Evolutionary conservation across 352 stramenopile species (phyloP).

Genomic region (Globisporangium lucens): DNA sequence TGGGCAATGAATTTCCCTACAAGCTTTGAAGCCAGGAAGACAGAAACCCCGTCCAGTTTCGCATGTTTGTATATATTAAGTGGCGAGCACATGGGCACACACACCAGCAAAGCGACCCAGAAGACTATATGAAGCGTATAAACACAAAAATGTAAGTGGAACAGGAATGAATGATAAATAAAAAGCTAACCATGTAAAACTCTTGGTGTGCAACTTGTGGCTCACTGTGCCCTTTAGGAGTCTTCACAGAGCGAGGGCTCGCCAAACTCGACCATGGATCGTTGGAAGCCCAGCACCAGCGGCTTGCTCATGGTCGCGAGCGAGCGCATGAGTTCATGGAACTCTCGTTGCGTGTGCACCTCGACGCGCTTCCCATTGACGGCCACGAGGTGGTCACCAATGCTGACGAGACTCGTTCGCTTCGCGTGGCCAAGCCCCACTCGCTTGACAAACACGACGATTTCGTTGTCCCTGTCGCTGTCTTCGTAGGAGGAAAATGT

Average conservation of each 20-base stretch:
- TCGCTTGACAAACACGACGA: slow-evolving; percentile 46
- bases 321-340: slow-evolving; percentile 35
- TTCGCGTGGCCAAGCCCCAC: slow-evolving; percentile 30
- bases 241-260: slow-evolving; percentile 7
- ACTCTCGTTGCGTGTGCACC: slow-evolving; percentile 22
- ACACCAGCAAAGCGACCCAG: not conserved
- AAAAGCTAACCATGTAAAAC: not conserved
- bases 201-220: not conserved
- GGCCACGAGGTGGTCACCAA: slow-evolving; percentile 35
- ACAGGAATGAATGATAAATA: not conserved
- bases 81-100: not conserved
- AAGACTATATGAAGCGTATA: not conserved
- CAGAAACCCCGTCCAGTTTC: not conserved
- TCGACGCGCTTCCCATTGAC: slow-evolving; percentile 36
- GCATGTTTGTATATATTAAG: not conserved
- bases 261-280: slow-evolving; percentile 29
- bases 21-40: not conserved
- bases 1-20: not conserved
- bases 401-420: slow-evolving; percentile 30
- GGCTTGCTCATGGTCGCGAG: slow-evolving; percentile 32
- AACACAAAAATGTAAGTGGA: not conserved
- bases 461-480: slow-evolving; percentile 22
- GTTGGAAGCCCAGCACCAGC: slow-evolving; percentile 38
- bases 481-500: slow-evolving; percentile 43
- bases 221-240: not conserved